A percentile compares a stretch with the other conserved stretches of the same genome.
Conservation (phyloP, 164 flowering plant species). For the Warburgia ugandensis region DNA sequence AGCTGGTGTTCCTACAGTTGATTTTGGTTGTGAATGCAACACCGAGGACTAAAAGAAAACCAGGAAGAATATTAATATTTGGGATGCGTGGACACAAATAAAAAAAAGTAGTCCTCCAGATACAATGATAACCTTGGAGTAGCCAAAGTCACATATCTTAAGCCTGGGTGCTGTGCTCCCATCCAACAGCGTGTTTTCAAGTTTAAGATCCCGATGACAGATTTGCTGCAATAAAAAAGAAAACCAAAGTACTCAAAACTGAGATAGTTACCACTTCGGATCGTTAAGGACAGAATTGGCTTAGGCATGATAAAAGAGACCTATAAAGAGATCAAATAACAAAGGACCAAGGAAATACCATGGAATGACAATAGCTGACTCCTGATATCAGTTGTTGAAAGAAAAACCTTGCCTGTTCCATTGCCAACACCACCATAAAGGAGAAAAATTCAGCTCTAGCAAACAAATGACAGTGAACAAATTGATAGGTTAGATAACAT, state of each 20-base stretch:
- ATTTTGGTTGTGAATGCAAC: conserved; percentile 66
- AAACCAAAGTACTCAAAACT: background rate
- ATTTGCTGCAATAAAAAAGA: conserved; percentile 14
- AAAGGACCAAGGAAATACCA: conserved; percentile 12
- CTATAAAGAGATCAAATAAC: background rate
- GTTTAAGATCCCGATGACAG: conserved; percentile 26
- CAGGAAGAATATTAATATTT: background rate
- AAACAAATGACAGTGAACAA: background rate
- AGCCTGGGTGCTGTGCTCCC: conserved; percentile 28
- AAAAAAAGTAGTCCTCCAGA: background rate
- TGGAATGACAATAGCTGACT: conserved; percentile 21
- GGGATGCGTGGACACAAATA: background rate
- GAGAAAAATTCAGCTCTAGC: background rate
- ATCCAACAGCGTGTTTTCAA: conserved; percentile 28
- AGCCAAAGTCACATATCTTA: conserved; percentile 31
- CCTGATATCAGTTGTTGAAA: conserved; percentile 22
- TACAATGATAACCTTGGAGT: conserved; percentile 17
- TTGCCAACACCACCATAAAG: background rate
- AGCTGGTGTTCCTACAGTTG: conserved; percentile 77
- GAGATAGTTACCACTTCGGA: background rate
- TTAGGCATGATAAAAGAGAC: too few species aligned
- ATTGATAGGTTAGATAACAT: background rate
- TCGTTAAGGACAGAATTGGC: background rate
- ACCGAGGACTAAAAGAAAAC: conserved; percentile 35
- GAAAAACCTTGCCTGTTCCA: conserved; percentile 58